Evolutionary conservation across 2,329 filamentous ascomycete genomes (phyloP).

Genomic region (Alternaria gaisen): DNA sequence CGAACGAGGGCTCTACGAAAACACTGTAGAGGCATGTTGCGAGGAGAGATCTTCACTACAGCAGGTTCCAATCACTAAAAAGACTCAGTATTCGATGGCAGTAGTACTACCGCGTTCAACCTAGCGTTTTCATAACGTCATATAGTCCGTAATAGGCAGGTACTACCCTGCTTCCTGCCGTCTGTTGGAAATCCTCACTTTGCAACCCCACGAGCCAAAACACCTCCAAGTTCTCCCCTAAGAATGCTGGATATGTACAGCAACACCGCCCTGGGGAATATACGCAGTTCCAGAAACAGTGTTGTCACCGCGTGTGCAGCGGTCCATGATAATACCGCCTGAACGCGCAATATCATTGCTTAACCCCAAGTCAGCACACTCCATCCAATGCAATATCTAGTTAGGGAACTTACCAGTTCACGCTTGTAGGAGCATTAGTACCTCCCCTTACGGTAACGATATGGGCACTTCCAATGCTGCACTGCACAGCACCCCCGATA

Average conservation of each 20-base stretch:
- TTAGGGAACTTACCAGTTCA: constrained; percentile 5
- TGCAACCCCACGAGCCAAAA: not conserved
- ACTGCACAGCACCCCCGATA: not conserved
- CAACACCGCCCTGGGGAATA: constrained; percentile 7
- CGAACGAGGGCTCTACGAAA: not conserved
- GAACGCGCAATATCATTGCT: constrained; percentile 11
- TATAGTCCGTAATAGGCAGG: not conserved
- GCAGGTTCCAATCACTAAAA: not conserved
- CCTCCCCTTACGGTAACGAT: constrained; percentile 6
- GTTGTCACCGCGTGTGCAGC: constrained; percentile 12
- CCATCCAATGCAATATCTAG: not conserved
- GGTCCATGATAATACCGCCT: constrained; percentile 16
- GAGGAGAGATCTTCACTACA: not conserved
- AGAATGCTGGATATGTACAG: constrained; percentile 4
- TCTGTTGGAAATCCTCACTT: not conserved
- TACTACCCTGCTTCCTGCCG: not conserved
- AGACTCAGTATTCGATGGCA: not conserved
- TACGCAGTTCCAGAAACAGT: constrained; percentile 13
- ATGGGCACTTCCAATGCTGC: not conserved
- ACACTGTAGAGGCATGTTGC: not conserved
- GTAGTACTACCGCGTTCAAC: not conserved
- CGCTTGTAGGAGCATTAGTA: not conserved
- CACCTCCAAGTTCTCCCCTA: not conserved
- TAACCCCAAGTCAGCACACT: not conserved
- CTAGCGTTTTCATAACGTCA: not conserved